These are phyloP conservation scores for Aspergillus carbonarius DNA, from an alignment of 2,329 filamentous ascomycete genomes.

Conservation along the genomic window DNA sequence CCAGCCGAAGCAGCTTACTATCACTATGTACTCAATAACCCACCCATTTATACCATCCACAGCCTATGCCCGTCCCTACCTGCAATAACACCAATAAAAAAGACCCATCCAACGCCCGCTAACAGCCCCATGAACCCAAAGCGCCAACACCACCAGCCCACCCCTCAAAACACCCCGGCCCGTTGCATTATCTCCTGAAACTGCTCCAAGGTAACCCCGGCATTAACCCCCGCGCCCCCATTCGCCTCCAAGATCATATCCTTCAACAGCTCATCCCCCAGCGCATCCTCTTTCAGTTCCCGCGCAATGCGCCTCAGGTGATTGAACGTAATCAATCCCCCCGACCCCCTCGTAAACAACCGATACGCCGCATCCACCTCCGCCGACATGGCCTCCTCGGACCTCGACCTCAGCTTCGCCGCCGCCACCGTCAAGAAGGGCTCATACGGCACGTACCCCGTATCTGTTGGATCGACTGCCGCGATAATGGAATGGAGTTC, in stretches of 20 bases:
- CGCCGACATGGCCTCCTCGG: slow-evolving; percentile 55
- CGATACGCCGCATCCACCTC: slow-evolving; percentile 81
- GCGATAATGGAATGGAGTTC: slow-evolving; percentile 76
- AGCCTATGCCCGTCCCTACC: not conserved
- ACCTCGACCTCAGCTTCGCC: slow-evolving; percentile 69
- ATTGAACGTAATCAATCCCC: slow-evolving; percentile 70
- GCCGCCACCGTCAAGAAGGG: slow-evolving; percentile 87
- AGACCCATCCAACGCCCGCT: slow-evolving; percentile 5
- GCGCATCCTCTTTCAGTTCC: slow-evolving; percentile 73
- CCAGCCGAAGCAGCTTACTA: not conserved
- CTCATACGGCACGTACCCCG: slow-evolving; percentile 74
- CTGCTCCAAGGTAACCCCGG: slow-evolving; percentile 73
- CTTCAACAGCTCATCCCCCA: slow-evolving; percentile 76
- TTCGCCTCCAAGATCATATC: slow-evolving; percentile 98
- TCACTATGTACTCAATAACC: not conserved
- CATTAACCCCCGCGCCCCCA: slow-evolving; percentile 68
- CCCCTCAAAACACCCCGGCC: slow-evolving; percentile 71
- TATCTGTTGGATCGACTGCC: slow-evolving; percentile 77
- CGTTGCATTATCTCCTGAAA: slow-evolving; percentile 83
- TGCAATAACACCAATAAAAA: not conserved
- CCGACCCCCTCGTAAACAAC: slow-evolving; percentile 65
- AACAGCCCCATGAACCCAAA: slow-evolving; percentile 1
- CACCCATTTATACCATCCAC: not conserved
- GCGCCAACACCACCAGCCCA: not conserved
- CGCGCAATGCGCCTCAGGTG: slow-evolving; percentile 77